These are phyloP conservation scores for Sonneratia alba DNA, from an alignment of 345 rosid species.

Conservation along the genomic window DNA sequence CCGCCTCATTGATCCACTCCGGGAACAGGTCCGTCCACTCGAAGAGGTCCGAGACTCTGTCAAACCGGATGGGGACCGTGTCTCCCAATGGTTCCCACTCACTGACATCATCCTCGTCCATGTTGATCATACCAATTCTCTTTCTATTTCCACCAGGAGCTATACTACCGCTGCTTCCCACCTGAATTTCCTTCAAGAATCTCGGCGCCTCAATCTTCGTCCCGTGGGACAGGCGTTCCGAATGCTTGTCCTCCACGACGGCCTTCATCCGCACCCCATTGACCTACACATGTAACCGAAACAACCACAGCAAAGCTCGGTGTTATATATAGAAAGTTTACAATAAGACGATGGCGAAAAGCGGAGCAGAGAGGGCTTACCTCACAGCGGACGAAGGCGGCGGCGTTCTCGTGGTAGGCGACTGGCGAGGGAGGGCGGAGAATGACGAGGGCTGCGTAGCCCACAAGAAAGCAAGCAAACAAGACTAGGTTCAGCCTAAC, in stretches of 20 bases:
- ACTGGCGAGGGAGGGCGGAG: constrained; percentile 60
- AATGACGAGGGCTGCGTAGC: constrained; percentile 35
- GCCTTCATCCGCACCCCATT: constrained; percentile 57
- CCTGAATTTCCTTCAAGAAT: constrained; percentile 35
- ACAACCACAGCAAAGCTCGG: background rate
- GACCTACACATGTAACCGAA: constrained; percentile 27
- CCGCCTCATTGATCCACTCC: constrained; percentile 88
- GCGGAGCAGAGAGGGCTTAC: constrained; percentile 32
- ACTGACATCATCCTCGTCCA: constrained; percentile 53
- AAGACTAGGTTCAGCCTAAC: constrained; percentile 57
- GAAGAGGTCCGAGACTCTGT: constrained; percentile 47
- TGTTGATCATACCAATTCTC: constrained; percentile 77
- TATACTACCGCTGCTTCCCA: constrained; percentile 8
- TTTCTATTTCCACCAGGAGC: constrained; percentile 9
- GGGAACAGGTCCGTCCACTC: constrained; percentile 80
- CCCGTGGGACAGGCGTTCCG: constrained; percentile 8
- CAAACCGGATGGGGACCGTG: constrained; percentile 34
- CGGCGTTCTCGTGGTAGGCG: constrained; percentile 43
- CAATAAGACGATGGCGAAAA: too few species aligned
- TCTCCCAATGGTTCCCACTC: constrained; percentile 56
- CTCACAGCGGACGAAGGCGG: constrained; percentile 71
- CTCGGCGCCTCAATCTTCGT: constrained; percentile 52
- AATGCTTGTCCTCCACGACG: constrained; percentile 26
- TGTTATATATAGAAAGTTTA: background rate
- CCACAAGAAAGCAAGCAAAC: constrained; percentile 50